phyloP scores from a whole-genome alignment of 768 basidiomycete species.

The Tremella fuciformis region DNA sequence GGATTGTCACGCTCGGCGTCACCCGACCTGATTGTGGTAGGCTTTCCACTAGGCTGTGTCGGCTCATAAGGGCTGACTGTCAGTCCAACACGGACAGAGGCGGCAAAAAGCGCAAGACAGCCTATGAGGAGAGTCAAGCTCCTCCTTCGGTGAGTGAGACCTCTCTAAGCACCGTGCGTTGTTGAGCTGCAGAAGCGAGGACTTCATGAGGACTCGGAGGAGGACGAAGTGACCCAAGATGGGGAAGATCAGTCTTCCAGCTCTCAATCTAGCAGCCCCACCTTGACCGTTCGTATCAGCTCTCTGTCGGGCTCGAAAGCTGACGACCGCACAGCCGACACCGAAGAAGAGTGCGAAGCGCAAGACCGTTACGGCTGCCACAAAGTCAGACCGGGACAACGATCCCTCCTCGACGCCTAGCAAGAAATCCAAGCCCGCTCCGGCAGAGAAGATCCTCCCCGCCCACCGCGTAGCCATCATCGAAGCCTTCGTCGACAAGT shows the following conservation, averaged over 20 bases:
- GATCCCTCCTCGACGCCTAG: neutral
- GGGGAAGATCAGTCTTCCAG: neutral
- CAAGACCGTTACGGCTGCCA: conserved; percentile 1
- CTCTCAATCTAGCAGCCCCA: neutral
- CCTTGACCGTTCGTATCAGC: neutral
- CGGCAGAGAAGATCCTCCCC: conserved; percentile 29
- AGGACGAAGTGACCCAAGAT: neutral
- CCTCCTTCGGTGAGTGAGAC: neutral
- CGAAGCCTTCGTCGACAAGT: conserved; percentile 12
- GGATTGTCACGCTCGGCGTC: too few species aligned
- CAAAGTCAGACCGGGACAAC: neutral
- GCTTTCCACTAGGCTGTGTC: too few species aligned
- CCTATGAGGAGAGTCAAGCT: neutral
- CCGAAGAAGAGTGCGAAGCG: conserved; percentile 6
- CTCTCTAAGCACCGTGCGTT: neutral
- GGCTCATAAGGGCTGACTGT: too few species aligned
- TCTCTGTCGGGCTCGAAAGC: neutral
- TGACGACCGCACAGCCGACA: neutral
- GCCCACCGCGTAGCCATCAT: conserved; percentile 17
- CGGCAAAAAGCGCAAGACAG: neutral
- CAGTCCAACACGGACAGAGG: too few species aligned
- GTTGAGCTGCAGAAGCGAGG: neutral
- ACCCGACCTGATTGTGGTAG: too few species aligned
- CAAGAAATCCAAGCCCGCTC: conserved; percentile 18
- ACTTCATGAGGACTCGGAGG: neutral